These are phyloP conservation scores for Candida coquimbonensis DNA, from an alignment of 805 yeast species.

Conservation along the genomic window DNA sequence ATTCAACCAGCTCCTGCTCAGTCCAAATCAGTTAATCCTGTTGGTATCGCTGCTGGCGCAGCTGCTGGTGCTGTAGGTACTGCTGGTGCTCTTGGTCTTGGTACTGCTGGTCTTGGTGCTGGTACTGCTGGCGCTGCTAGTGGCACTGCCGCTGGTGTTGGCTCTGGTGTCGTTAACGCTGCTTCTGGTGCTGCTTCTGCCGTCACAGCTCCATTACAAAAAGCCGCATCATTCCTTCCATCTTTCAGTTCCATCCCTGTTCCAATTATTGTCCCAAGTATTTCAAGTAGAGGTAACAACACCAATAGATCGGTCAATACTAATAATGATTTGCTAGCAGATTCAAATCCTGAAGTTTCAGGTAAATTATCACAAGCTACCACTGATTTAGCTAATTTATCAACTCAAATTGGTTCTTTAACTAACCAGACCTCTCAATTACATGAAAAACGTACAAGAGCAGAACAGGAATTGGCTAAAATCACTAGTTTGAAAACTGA, in stretches of 20 bases:
- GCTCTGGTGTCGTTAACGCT: constrained; percentile 7
- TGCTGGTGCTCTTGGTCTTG: neutral
- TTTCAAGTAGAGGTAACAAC: constrained; percentile 3
- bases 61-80: constrained; percentile 8
- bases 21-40: neutral
- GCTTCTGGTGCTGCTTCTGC: neutral
- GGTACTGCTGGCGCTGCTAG: constrained; percentile 5
- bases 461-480: constrained; percentile 70
- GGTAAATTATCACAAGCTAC: constrained; percentile 71
- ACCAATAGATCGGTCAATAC: constrained; percentile 7
- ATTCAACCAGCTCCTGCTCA: constrained; percentile 7
- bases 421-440: constrained; percentile 66
- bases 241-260: neutral
- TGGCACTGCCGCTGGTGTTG: neutral
- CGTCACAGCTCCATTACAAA: constrained; percentile 2
- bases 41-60: constrained; percentile 3
- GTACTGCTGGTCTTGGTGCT: constrained; percentile 2
- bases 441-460: constrained; percentile 62
- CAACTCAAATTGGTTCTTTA: constrained; percentile 77
- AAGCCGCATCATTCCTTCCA: constrained; percentile 6
- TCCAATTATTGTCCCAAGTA: neutral
- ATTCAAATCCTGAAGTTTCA: constrained; percentile 42
- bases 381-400: constrained; percentile 77
- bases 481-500: constrained; percentile 61
- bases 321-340: constrained; percentile 47